These are phyloP conservation scores for Medicago arabica DNA, from an alignment of 306 rosid genomes.

Conservation along the genomic window DNA sequence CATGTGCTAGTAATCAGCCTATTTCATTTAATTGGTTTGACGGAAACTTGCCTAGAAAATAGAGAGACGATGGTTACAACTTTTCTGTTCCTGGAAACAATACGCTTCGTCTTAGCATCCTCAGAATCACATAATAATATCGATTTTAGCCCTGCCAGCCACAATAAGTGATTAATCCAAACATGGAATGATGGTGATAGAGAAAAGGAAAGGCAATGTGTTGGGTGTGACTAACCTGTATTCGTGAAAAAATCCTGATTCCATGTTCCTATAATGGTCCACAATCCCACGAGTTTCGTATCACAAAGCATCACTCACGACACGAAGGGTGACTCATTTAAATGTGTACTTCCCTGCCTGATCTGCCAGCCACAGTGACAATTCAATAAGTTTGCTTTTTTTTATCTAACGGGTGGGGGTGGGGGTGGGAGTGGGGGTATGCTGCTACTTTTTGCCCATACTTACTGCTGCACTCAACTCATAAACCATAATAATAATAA, in stretches of 20 bases:
- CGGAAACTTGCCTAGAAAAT: conserved; percentile 41
- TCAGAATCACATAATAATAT: background rate
- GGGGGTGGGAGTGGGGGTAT: background rate
- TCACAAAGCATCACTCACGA: background rate
- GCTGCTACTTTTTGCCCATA: background rate
- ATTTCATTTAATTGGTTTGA: background rate
- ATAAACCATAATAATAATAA: background rate
- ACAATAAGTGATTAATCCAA: background rate
- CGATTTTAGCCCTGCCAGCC: conserved; percentile 16
- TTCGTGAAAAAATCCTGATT: background rate
- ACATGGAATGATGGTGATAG: conserved; percentile 5
- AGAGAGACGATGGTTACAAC: background rate
- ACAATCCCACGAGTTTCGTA: background rate
- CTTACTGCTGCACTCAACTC: background rate
- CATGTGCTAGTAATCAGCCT: no score
- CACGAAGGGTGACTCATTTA: conserved; percentile 7
- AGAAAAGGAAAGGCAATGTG: conserved; percentile 13
- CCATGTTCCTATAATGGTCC: conserved; percentile 33
- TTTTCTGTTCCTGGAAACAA: conserved; percentile 34
- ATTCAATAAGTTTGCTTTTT: background rate
- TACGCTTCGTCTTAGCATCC: conserved; percentile 1
- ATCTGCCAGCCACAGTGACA: background rate
- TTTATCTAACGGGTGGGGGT: background rate
- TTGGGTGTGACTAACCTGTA: conserved; percentile 30
- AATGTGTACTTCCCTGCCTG: background rate